Evolutionary conservation across 768 basidiomycete species (phyloP).

Genomic region (Trametes elegans): DNA sequence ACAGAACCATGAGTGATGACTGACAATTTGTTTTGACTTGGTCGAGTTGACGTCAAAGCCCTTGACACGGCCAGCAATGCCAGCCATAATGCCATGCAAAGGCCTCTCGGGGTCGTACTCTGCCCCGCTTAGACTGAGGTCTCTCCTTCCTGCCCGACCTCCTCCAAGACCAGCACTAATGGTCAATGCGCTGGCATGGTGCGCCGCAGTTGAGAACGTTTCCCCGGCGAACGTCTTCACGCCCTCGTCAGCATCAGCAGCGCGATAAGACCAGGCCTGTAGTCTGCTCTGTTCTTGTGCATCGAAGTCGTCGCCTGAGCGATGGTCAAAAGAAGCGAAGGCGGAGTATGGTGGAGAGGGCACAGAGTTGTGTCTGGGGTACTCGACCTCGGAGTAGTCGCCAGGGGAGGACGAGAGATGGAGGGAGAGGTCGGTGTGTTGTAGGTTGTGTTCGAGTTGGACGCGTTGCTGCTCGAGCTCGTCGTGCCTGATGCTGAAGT

Average conservation of each 20-base stretch:
- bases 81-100: constrained; percentile 67
- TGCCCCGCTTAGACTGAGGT: constrained; percentile 64
- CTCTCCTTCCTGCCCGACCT: constrained; percentile 45
- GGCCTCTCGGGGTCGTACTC: constrained; percentile 88
- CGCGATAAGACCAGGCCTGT: constrained; percentile 36
- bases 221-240: constrained; percentile 61
- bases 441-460: constrained; percentile 75
- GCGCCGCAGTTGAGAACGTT: constrained; percentile 79
- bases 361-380: constrained; percentile 66
- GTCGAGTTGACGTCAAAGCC: constrained; percentile 54
- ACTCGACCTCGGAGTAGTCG: constrained; percentile 56
- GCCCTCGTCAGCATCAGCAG: constrained; percentile 64
- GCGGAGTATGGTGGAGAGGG: constrained; percentile 50
- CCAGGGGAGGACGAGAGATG: constrained; percentile 58
- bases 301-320: constrained; percentile 54
- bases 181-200: constrained; percentile 88
- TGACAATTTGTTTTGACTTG: constrained; percentile 48
- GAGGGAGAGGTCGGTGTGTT: constrained; percentile 69
- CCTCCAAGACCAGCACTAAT: constrained; percentile 77
- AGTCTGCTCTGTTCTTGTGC: constrained; percentile 42
- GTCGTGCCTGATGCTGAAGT: constrained; percentile 65
- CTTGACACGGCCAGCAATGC: constrained; percentile 54
- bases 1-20: constrained; percentile 20
- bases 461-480: constrained; percentile 75
- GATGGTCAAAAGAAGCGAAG: constrained; percentile 59